A percentile compares a stretch with the other conserved stretches of the same genome.
phyloP scores from a whole-genome alignment of 2,329 filamentous ascomycete genomes.

The Bipolaris bicolor region DNA sequence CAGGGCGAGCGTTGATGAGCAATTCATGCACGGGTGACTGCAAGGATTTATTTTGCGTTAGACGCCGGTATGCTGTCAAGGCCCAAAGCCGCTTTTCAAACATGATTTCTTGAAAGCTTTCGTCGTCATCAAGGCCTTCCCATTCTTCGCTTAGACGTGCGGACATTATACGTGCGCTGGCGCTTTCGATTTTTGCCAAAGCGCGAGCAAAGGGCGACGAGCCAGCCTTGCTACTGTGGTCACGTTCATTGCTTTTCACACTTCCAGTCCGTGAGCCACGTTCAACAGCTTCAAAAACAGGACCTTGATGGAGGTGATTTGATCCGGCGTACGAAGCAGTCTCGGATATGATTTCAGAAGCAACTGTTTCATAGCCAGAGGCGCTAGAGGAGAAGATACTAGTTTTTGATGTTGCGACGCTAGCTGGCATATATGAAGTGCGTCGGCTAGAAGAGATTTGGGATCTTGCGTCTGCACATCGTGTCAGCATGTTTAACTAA shows the following conservation, averaged over 20 bases:
- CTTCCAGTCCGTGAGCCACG: constrained; percentile 30
- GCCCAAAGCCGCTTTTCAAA: constrained; percentile 41
- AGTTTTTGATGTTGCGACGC: constrained; percentile 22
- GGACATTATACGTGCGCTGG: constrained; percentile 33
- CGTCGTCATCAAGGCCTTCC: constrained; percentile 36
- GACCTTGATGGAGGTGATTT: neutral
- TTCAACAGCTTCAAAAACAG: constrained; percentile 27
- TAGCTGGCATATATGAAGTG: constrained; percentile 27
- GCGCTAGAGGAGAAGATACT: constrained; percentile 31
- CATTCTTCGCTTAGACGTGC: constrained; percentile 36
- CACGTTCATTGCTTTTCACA: constrained; percentile 19
- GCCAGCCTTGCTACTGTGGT: constrained; percentile 23
- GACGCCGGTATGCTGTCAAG: constrained; percentile 33
- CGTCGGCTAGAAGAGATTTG: constrained; percentile 28
- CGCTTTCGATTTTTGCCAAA: constrained; percentile 35
- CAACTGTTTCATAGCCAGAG: constrained; percentile 25
- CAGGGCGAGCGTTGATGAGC: constrained; percentile 27
- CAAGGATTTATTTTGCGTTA: constrained; percentile 36
- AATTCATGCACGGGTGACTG: constrained; percentile 36
- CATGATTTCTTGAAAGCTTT: constrained; percentile 33
- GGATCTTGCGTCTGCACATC: constrained; percentile 15
- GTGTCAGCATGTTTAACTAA: constrained; percentile 14
- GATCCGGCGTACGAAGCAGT: constrained; percentile 14
- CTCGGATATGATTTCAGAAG: constrained; percentile 24
- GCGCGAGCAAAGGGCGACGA: constrained; percentile 32